Evolutionary conservation across 2,329 filamentous ascomycete genomes (phyloP).

Genomic region (Fusarium sulawesiense): DNA sequence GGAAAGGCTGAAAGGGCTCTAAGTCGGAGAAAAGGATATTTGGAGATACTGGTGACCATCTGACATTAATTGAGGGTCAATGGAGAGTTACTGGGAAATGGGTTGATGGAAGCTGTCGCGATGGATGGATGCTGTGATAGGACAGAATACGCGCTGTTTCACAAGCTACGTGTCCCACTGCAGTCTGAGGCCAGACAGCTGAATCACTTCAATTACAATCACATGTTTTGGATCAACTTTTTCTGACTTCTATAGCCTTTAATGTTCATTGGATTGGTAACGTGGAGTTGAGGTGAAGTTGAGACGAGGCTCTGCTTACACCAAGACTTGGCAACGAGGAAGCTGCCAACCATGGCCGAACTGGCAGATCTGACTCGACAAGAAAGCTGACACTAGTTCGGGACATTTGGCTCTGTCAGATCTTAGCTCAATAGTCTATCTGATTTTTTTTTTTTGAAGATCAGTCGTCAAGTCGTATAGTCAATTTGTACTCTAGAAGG

Average conservation of each 20-base stretch:
- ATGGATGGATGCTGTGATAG: background rate
- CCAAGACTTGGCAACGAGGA: background rate
- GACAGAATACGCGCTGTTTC: background rate
- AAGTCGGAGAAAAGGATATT: background rate
- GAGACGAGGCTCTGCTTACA: background rate
- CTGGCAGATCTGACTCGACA: background rate
- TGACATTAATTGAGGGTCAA: background rate
- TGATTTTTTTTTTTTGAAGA: no score
- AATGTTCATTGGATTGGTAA: fast-evolving
- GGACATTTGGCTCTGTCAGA: fast-evolving
- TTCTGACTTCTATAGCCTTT: fast-evolving
- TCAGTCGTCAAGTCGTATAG: no score
- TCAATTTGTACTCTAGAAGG: no score
- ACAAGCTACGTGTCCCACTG: background rate
- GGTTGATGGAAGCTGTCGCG: background rate
- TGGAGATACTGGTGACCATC: background rate
- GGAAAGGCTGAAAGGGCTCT: background rate
- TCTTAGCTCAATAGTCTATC: background rate
- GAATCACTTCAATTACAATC: background rate
- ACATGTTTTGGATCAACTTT: background rate
- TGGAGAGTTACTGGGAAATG: background rate
- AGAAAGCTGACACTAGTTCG: no score
- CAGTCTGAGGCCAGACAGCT: background rate
- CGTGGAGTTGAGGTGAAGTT: no score
- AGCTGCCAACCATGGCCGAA: no score